Evolutionary conservation across 2,329 filamentous ascomycete genomes (phyloP).

Genomic region (Macroventuria anomochaeta): DNA sequence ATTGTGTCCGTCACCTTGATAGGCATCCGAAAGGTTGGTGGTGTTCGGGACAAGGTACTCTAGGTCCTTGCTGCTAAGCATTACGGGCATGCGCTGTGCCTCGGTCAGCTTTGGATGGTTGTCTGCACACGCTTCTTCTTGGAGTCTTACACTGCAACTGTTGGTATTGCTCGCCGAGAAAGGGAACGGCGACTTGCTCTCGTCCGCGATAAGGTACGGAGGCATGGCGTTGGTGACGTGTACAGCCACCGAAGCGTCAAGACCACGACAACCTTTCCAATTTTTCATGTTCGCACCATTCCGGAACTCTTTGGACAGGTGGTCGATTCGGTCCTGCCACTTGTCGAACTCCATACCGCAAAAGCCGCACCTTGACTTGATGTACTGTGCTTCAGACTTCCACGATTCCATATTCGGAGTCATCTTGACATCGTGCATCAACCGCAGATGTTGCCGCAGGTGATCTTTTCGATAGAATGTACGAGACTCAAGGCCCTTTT

Average conservation of each 20-base stretch:
- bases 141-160: conserved; percentile 37
- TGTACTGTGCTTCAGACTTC: conserved; percentile 62
- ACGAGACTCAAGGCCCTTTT: conserved; percentile 68
- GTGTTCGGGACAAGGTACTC: conserved; percentile 37
- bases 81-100: conserved; percentile 24
- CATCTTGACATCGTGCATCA: conserved; percentile 68
- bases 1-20: conserved; percentile 21
- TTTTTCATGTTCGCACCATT: conserved; percentile 60
- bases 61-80: conserved; percentile 29
- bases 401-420: conserved; percentile 69
- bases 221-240: conserved; percentile 60
- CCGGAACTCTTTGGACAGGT: conserved; percentile 63
- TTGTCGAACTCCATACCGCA: conserved; percentile 56
- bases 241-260: conserved; percentile 56
- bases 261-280: conserved; percentile 63
- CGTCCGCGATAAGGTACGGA: conserved; percentile 58
- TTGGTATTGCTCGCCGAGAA: conserved; percentile 54
- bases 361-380: conserved; percentile 63
- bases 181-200: conserved; percentile 54
- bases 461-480: conserved; percentile 70
- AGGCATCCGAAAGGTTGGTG: conserved; percentile 23
- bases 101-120: conserved; percentile 15
- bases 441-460: conserved; percentile 64
- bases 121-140: neutral
- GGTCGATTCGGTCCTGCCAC: conserved; percentile 61